Evolutionary conservation across 208 protist species (phyloP).

Genomic region (Trichomonas tenax): DNA sequence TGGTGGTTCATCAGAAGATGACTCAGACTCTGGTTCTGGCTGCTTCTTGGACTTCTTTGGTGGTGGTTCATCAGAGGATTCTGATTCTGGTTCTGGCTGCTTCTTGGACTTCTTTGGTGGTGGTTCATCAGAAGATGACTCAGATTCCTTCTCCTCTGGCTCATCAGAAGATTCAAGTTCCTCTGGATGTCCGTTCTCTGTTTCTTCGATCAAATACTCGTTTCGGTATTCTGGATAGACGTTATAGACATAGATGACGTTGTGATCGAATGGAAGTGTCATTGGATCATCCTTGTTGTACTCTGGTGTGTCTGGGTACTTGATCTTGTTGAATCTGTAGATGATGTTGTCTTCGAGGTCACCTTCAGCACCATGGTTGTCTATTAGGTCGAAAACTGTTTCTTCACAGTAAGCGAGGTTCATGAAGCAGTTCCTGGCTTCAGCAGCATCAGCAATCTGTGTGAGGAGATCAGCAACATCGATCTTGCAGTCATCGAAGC

Average conservation of each 20-base stretch:
- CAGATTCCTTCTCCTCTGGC: no score
- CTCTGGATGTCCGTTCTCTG: background rate
- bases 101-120: background rate
- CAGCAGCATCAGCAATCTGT: background rate
- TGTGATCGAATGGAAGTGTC: background rate
- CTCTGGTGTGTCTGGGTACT: background rate
- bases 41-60: background rate
- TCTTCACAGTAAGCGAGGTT: background rate
- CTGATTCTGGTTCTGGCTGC: background rate
- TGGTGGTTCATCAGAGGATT: background rate
- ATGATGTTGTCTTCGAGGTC: background rate
- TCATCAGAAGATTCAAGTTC: background rate
- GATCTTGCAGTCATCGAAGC: background rate
- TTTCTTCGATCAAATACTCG: background rate
- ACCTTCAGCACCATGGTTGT: background rate
- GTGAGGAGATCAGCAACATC: background rate
- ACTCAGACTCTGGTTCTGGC: background rate
- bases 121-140: background rate
- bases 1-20: background rate
- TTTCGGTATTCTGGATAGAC: background rate
- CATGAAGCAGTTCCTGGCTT: background rate
- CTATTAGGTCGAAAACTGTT: background rate
- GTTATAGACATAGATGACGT: background rate
- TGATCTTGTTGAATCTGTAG: background rate
- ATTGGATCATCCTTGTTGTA: background rate